A percentile compares a stretch with the other conserved stretches of the same genome.
These are phyloP conservation scores for Inga leiocalycina DNA, from an alignment of 306 rosid genomes.

Conservation along the genomic window DNA sequence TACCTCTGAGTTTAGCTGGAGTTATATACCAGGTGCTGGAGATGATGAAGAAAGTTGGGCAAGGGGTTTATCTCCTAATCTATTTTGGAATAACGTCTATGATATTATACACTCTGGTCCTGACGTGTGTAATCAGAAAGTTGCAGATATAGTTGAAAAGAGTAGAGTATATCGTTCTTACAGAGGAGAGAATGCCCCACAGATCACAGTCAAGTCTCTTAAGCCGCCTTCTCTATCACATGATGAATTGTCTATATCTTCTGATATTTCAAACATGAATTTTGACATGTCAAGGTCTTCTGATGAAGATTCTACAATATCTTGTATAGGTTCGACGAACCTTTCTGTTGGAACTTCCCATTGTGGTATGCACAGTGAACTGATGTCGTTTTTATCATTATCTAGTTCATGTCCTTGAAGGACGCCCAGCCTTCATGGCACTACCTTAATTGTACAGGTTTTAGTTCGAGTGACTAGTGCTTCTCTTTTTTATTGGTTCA, in stretches of 20 bases:
- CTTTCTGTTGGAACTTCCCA: conserved; percentile 70
- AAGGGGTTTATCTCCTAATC: conserved; percentile 71
- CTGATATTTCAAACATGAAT: conserved; percentile 38
- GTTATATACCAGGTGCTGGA: conserved; percentile 85
- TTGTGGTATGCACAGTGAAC: conserved; percentile 51
- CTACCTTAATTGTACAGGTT: not conserved
- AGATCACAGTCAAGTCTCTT: conserved; percentile 56
- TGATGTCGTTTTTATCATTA: conserved; percentile 1
- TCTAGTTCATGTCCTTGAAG: conserved; percentile 19
- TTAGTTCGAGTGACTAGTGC: not conserved
- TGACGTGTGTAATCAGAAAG: conserved; percentile 73
- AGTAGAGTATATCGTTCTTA: conserved; percentile 65
- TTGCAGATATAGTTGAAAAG: conserved; percentile 80
- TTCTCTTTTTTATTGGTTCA: conserved; percentile 17
- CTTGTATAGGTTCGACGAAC: conserved; percentile 78
- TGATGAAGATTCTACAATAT: conserved; percentile 43
- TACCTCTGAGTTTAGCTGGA: conserved; percentile 90
- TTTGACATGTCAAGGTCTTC: conserved; percentile 19
- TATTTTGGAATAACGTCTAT: conserved; percentile 77
- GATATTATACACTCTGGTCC: conserved; percentile 80
- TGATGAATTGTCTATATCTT: conserved; percentile 34
- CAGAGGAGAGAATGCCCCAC: conserved; percentile 76
- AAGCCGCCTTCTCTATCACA: conserved; percentile 43
- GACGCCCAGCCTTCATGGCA: not conserved
- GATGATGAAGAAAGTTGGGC: conserved; percentile 99